Base-by-base conservation (phyloP, 2,329 filamentous ascomycete genomes). In the Epichloe glyceriae region DNA sequence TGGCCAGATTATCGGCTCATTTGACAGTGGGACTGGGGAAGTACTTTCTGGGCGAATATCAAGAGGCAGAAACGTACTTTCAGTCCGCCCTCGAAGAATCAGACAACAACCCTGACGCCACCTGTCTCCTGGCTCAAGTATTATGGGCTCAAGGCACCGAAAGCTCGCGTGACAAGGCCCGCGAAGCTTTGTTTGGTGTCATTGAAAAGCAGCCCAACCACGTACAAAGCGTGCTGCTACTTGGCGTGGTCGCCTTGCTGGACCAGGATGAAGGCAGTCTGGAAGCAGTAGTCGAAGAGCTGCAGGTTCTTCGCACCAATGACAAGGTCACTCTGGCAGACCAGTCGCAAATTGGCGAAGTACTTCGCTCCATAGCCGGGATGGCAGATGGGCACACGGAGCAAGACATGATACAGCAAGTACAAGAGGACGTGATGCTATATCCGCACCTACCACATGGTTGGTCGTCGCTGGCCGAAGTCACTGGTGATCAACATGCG, bases 101-200 rank as follows among this genome's bases (percentile, higher is more conserved):
- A 1, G 71, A 79, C 33, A 78, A 79, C 38, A 82, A 88, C 54
- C 85, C 90, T 0, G 89, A 96, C 61, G 85, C 91, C 1, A 83
- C 89, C 0, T 96, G 90, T 61, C 74, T 96, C 12, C 74, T 97
- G 12, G 86, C 90, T 0, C 88, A 97, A 66, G 86, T 97, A 0
- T 75, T 97, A 0, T 98, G 93, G 91, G 90, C 90, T 0, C 88
- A 88, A 56, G 89, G 87, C 8, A 81, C 82, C 0, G 79, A 84
- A 6, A 75, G 82, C 1, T 86, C 90, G 50, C 80, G 84, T 45
- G 80, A 83, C 47, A 81, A 86, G 54, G 90, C 91, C 15, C 79
- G 88, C 3, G 82, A 86, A 49, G 79, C 87, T 55, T 75, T 98
- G 1, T 91, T 95, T 60, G 82, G 83, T 14, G 83, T 86, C 37